Conservation (phyloP, 257 asterid genomes). For the Prunella vulgaris region DNA sequence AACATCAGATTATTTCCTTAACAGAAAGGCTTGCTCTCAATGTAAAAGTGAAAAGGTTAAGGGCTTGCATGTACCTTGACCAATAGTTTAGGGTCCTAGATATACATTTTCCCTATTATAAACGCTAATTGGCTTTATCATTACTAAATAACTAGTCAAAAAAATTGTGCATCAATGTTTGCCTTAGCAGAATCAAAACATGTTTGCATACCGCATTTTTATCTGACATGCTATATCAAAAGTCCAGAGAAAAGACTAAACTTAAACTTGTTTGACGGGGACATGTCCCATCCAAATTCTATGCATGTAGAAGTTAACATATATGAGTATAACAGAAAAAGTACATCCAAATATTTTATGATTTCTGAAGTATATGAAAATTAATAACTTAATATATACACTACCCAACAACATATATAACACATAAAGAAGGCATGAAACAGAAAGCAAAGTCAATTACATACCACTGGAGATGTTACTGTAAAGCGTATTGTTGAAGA, state of each 20-base stretch:
- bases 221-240: background rate
- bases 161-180: background rate
- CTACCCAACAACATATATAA: background rate
- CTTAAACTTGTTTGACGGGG: background rate
- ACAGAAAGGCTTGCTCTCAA: background rate
- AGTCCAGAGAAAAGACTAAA: background rate
- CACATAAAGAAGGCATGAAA: constrained; percentile 1
- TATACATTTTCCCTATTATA: background rate
- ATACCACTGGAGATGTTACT: constrained; percentile 86
- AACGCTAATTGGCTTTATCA: background rate
- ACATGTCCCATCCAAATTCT: background rate
- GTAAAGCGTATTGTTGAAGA: constrained; percentile 87
- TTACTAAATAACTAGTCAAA: background rate
- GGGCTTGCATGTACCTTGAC: background rate
- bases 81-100: no score
- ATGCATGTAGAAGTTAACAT: background rate
- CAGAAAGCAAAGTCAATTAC: constrained; percentile 12
- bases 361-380: background rate
- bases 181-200: background rate
- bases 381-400: background rate
- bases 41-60: background rate
- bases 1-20: background rate
- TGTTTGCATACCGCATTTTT: background rate
- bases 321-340: background rate
- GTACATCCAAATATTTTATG: background rate